These are phyloP conservation scores for Xylaria hypoxylon DNA, from an alignment of 2,329 filamentous ascomycete genomes.

Conservation along the genomic window DNA sequence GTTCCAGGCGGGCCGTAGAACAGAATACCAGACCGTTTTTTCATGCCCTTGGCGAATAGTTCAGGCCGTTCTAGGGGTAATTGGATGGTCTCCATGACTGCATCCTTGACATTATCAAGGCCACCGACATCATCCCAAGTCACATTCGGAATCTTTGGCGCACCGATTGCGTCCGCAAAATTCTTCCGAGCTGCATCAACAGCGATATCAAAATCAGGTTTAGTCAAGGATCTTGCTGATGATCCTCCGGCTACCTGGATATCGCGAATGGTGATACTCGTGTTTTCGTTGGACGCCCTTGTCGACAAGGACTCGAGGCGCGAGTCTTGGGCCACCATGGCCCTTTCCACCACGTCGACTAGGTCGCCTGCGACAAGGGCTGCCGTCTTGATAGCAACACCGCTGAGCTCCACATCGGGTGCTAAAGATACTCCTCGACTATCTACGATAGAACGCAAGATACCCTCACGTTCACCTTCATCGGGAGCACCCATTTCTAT, in stretches of 20 bases:
- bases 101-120: conserved; percentile 92
- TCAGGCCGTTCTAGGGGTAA: conserved; percentile 91
- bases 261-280: conserved; percentile 76
- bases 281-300: conserved; percentile 54
- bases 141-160: conserved; percentile 97
- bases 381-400: conserved; percentile 93
- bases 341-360: conserved; percentile 92
- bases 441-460: conserved; percentile 81
- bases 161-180: conserved; percentile 96
- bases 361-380: conserved; percentile 94
- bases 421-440: conserved; percentile 82
- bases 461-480: conserved; percentile 89
- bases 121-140: conserved; percentile 97
- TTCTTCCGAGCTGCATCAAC: conserved; percentile 97
- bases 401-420: conserved; percentile 83
- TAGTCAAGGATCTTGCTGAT: conserved; percentile 80
- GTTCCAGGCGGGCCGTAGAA: conserved; percentile 94
- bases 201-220: conserved; percentile 88
- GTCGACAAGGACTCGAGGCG: conserved; percentile 79
- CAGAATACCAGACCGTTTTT: conserved; percentile 92
- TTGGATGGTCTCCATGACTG: conserved; percentile 97
- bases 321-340: conserved; percentile 78
- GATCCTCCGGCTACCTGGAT: conserved; percentile 89
- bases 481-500: conserved; percentile 93
- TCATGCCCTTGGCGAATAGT: conserved; percentile 96